Evolutionary conservation across 352 stramenopile species (phyloP).

Genomic region (Globisporangium iwayamae): DNA sequence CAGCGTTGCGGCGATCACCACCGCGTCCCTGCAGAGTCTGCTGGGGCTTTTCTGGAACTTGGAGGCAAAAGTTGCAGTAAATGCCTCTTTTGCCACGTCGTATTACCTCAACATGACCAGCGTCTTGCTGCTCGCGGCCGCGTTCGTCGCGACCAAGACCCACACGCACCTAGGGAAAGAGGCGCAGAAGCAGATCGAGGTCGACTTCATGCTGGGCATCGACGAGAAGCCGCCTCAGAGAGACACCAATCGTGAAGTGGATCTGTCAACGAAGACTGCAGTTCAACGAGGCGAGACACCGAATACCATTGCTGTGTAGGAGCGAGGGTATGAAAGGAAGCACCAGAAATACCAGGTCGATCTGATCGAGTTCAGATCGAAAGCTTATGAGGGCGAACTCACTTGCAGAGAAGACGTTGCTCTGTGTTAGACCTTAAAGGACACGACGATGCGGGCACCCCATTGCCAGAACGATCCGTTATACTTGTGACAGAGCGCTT

Average conservation of each 20-base stretch:
- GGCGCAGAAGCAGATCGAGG: constrained; percentile 25
- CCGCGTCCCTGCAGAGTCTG: constrained; percentile 24
- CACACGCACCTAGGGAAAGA: constrained; percentile 40
- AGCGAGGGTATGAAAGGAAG: no score
- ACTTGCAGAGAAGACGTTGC: no score
- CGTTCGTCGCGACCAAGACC: constrained; percentile 29
- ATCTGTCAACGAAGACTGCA: background rate
- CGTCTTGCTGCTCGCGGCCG: constrained; percentile 23
- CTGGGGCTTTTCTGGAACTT: constrained; percentile 40
- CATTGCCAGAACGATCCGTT: no score
- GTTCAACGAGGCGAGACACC: background rate
- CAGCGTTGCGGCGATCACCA: constrained; percentile 20
- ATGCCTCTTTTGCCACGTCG: constrained; percentile 33
- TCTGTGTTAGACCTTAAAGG: no score
- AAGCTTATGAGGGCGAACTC: no score
- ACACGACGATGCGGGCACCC: no score
- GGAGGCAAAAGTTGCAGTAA: constrained; percentile 26
- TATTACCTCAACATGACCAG: constrained; percentile 50
- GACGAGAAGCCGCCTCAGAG: constrained; percentile 24
- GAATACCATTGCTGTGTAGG: background rate
- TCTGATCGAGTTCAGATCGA: no score
- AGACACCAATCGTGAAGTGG: constrained; percentile 21
- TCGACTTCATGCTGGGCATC: constrained; percentile 27
- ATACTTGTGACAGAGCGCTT: no score
- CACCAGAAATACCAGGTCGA: no score